These are phyloP conservation scores for Ciborinia camelliae DNA, from an alignment of 2,329 filamentous ascomycete genomes.

Conservation along the genomic window DNA sequence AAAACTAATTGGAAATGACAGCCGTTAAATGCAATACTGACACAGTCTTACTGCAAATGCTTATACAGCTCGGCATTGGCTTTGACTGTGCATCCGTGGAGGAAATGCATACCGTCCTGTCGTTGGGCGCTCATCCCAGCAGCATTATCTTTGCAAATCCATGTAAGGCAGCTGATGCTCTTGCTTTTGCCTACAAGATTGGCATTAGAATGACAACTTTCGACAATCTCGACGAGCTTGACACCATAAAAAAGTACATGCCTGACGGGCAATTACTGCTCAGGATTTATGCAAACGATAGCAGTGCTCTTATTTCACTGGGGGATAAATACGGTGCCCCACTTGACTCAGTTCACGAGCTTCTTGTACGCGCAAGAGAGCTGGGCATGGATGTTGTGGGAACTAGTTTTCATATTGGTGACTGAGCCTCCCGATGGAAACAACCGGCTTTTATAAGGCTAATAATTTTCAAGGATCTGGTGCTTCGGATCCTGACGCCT, in stretches of 20 bases:
- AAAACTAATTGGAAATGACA: background rate
- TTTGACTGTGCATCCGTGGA: background rate
- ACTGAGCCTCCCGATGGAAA: background rate
- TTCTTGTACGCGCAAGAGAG: background rate
- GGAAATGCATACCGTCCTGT: background rate
- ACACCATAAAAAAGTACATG: slow-evolving; percentile 2
- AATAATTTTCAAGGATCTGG: background rate
- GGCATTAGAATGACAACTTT: background rate
- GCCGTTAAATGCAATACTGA: background rate
- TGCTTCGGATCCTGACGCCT: background rate
- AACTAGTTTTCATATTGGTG: slow-evolving; percentile 7
- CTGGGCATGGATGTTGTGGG: background rate
- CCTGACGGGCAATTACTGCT: background rate
- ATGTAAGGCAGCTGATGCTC: background rate
- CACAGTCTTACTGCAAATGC: background rate
- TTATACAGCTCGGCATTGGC: background rate
- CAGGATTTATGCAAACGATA: slow-evolving; percentile 1
- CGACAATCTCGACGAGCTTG: background rate
- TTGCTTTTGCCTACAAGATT: background rate
- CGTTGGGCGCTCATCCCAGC: background rate
- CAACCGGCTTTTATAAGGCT: too few relatives aligned
- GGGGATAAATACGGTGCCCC: background rate
- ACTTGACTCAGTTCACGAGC: background rate
- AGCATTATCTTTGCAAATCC: slow-evolving; percentile 1
- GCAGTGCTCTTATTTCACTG: background rate